phyloP scores from a whole-genome alignment of 306 rosid genomes.

The Cicer yamashitae region DNA sequence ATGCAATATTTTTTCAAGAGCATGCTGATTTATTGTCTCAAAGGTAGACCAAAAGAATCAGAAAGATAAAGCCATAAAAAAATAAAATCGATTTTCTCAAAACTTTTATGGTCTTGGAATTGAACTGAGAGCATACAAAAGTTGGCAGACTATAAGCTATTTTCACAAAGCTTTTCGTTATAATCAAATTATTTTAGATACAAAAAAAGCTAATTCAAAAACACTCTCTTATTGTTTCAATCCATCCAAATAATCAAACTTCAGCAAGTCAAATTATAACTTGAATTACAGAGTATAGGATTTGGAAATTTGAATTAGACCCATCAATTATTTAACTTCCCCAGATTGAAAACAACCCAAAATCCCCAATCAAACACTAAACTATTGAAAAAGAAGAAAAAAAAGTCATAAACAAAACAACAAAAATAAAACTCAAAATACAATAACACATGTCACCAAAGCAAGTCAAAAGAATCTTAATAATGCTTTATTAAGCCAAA shows the following conservation, averaged over 20 bases:
- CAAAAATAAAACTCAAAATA: slow-evolving; percentile 2
- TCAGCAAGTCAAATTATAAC: slow-evolving; percentile 31
- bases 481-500: slow-evolving; percentile 35
- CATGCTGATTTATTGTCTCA: neutral
- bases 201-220: slow-evolving; percentile 17
- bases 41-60: neutral
- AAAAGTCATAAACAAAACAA: neutral
- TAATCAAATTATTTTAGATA: neutral
- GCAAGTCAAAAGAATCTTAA: slow-evolving; percentile 46
- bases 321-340: slow-evolving; percentile 7
- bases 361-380: slow-evolving; percentile 30
- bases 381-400: neutral
- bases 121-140: slow-evolving; percentile 3
- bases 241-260: slow-evolving; percentile 5
- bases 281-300: slow-evolving; percentile 19
- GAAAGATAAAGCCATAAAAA: neutral
- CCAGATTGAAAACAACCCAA: slow-evolving; percentile 31
- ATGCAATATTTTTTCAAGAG: slow-evolving; percentile 1
- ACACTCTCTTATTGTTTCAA: slow-evolving; percentile 12
- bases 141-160: slow-evolving; percentile 7
- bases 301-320: slow-evolving; percentile 29
- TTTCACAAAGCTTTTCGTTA: slow-evolving; percentile 5
- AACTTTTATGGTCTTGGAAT: slow-evolving; percentile 4
- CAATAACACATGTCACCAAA: slow-evolving; percentile 8
- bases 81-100: too few species aligned